Evolutionary conservation across 305 asterid genomes (phyloP).

Genomic region (Solanum chacoense): DNA sequence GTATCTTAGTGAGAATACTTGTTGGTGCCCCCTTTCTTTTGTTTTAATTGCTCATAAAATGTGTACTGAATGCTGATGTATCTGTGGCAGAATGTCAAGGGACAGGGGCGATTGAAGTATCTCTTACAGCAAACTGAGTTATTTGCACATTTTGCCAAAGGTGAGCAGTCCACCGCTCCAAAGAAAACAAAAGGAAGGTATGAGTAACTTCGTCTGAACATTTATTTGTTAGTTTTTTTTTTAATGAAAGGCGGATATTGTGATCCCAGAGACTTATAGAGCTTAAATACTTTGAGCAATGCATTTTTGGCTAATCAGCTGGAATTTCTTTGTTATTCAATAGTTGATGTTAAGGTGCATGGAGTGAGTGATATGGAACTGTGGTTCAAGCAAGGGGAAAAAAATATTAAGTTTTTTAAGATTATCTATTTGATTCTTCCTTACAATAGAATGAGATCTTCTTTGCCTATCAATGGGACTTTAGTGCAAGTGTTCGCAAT

Average conservation of each 20-base stretch:
- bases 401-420: neutral
- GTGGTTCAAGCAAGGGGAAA: neutral
- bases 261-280: neutral
- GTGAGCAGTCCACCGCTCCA: constrained; percentile 58
- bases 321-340: neutral
- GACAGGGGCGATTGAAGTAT: constrained; percentile 88
- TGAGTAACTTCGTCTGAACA: neutral
- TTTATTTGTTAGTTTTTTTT: neutral
- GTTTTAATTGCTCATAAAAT: neutral
- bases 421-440: neutral
- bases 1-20: constrained; percentile 26
- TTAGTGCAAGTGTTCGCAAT: neutral
- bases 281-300: neutral
- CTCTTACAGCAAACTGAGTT: constrained; percentile 96
- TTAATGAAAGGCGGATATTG: neutral
- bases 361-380: neutral
- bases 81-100: constrained; percentile 73
- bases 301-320: neutral
- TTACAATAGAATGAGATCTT: neutral
- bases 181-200: constrained; percentile 86
- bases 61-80: neutral
- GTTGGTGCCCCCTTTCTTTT: neutral
- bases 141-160: constrained; percentile 97
- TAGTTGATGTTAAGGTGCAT: neutral
- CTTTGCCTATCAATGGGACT: neutral